phyloP scores from a whole-genome alignment of 345 rosid genomes.

The Salix viminalis region DNA sequence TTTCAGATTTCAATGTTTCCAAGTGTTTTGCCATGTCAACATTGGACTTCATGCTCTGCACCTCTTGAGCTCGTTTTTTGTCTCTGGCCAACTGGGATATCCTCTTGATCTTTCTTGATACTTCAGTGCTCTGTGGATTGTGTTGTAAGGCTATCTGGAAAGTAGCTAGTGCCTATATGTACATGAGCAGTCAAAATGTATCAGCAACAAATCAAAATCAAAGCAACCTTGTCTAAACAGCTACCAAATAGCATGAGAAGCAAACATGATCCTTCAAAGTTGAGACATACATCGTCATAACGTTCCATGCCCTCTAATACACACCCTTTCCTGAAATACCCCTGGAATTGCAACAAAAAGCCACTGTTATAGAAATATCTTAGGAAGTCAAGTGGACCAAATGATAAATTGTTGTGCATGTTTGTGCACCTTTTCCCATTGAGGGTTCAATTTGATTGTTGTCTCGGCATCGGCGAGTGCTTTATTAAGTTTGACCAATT shows the following conservation, averaged over 20 bases:
- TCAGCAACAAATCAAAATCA: neutral
- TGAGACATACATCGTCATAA: conserved; percentile 67
- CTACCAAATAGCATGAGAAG: conserved; percentile 1
- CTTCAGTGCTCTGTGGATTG: conserved; percentile 85
- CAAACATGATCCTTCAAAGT: neutral
- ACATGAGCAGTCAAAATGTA: conserved; percentile 2
- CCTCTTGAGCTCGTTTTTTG: conserved; percentile 77
- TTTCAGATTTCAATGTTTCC: conserved; percentile 55
- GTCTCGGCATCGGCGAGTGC: conserved; percentile 92
- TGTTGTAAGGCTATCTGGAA: conserved; percentile 66
- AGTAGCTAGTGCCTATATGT: conserved; percentile 63
- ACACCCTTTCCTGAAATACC: conserved; percentile 95
- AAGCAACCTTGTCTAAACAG: neutral
- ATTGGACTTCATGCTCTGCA: conserved; percentile 73
- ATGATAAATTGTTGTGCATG: conserved; percentile 8
- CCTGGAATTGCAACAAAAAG: conserved; percentile 41
- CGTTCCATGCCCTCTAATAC: conserved; percentile 91
- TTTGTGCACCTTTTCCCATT: conserved; percentile 76
- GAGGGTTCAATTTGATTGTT: conserved; percentile 72
- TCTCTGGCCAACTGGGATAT: conserved; percentile 63
- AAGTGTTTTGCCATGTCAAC: conserved; percentile 70
- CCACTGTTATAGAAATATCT: neutral
- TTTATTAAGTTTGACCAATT: conserved; percentile 82
- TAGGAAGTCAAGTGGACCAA: neutral
- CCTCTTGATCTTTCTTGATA: conserved; percentile 78